A percentile compares a stretch with the other conserved stretches of the same genome.
phyloP scores from a whole-genome alignment of 2,329 filamentous ascomycete genomes.

The Aspergillus eucalypticola region DNA sequence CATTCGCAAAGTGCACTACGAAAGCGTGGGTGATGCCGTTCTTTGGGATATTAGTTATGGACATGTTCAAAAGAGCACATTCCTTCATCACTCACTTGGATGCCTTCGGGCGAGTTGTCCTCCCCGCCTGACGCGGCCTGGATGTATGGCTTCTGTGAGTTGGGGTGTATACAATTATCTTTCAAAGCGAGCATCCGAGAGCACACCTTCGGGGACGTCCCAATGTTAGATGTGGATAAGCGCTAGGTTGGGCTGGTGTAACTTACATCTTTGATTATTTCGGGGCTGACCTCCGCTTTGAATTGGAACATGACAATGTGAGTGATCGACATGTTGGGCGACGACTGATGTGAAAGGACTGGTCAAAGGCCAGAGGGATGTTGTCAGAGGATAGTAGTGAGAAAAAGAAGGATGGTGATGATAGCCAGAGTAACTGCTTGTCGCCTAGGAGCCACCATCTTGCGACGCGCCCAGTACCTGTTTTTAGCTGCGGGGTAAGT shows the following conservation, averaged over 20 bases:
- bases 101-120: conserved; percentile 63
- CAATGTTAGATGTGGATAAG: not conserved
- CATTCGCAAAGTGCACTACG: conserved; percentile 64
- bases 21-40: conserved; percentile 69
- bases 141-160: conserved; percentile 62
- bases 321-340: conserved; percentile 60
- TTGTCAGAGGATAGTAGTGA: not conserved
- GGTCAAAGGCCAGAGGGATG: not conserved
- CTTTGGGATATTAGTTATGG: conserved; percentile 35
- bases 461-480: too few species aligned
- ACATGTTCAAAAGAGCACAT: not conserved
- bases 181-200: conserved; percentile 58
- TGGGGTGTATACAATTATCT: conserved; percentile 61
- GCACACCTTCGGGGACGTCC: conserved; percentile 49
- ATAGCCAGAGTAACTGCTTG: not conserved
- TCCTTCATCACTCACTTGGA: conserved; percentile 51
- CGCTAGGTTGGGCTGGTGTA: not conserved
- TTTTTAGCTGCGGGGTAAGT: too few species aligned
- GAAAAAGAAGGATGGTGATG: not conserved
- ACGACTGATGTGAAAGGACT: not conserved
- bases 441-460: too few species aligned
- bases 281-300: conserved; percentile 52
- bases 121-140: conserved; percentile 58
- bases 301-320: conserved; percentile 71
- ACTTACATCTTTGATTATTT: conserved; percentile 59